These are phyloP conservation scores for Malassezia obtusa DNA, from an alignment of 1,284 basidiomycete species.

Conservation along the genomic window DNA sequence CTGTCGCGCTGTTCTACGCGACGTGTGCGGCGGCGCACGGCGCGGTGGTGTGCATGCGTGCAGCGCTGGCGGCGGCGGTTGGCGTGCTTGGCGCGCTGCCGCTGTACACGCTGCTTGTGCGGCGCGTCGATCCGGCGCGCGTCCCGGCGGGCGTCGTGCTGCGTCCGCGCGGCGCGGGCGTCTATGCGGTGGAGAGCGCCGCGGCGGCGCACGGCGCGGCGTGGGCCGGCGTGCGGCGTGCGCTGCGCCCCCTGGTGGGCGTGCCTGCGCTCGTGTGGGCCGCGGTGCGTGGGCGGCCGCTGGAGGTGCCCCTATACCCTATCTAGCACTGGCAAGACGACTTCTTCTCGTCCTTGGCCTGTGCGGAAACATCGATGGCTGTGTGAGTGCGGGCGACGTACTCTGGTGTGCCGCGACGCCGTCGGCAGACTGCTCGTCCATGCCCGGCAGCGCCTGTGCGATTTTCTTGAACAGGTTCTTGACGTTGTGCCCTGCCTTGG, in stretches of 20 bases:
- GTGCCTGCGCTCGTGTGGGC: conserved; percentile 1
- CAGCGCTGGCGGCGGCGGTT: conserved; percentile 10
- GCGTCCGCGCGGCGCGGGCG: not conserved
- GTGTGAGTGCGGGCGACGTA: conserved; percentile 20
- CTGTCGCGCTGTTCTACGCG: conserved; percentile 72
- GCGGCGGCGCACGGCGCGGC: conserved; percentile 33
- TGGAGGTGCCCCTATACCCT: conserved; percentile 16
- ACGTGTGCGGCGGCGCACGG: conserved; percentile 64
- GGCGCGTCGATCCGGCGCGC: conserved; percentile 33
- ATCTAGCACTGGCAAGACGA: conserved; percentile 14
- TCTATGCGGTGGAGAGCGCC: not conserved
- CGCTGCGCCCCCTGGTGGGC: not conserved
- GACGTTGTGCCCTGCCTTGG: conserved; percentile 98
- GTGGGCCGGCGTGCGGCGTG: not conserved
- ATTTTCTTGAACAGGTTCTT: conserved; percentile 99
- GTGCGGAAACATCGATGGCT: conserved; percentile 9
- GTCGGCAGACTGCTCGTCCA: conserved; percentile 64
- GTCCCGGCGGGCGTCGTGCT: not conserved
- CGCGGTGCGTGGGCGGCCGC: conserved; percentile 28
- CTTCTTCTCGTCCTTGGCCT: not conserved
- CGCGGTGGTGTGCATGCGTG: conserved; percentile 16
- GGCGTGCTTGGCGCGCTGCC: conserved; percentile 79
- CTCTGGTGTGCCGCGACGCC: conserved; percentile 53
- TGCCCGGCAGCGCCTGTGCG: conserved; percentile 90
- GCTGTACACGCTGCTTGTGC: conserved; percentile 72